Percentiles rank a stretch among this genome's conserved stretches.
Evolutionary conservation across 148 eudicot species (phyloP).

Genomic region (Diospyros kaki): DNA sequence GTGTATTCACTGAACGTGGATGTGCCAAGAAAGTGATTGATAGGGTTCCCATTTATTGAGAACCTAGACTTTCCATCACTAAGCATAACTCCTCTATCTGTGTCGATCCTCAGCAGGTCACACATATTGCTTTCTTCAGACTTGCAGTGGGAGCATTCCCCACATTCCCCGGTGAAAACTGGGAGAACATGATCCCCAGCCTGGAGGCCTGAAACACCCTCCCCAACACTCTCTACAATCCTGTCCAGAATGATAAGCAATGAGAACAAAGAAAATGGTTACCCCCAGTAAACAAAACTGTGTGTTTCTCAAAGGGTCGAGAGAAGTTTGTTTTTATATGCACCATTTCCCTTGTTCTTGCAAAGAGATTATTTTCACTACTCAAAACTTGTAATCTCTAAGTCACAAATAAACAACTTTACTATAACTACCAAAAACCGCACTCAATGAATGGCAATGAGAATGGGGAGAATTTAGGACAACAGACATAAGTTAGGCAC

Average conservation of each 20-base stretch:
- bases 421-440: too few species aligned
- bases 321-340: neutral
- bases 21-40: constrained; percentile 40
- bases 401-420: too few species aligned
- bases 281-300: neutral
- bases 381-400: too few species aligned
- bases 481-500: neutral
- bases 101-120: constrained; percentile 33
- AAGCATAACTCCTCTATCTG: constrained; percentile 36
- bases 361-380: neutral
- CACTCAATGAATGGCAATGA: too few species aligned
- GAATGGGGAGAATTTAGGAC: neutral
- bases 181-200: constrained; percentile 50
- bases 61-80: constrained; percentile 39
- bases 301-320: neutral
- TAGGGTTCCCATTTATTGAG: constrained; percentile 29
- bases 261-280: neutral
- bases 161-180: constrained; percentile 45
- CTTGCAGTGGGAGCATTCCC: constrained; percentile 39
- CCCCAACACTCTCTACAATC: constrained; percentile 37
- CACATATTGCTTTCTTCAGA: constrained; percentile 48
- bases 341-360: neutral
- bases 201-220: constrained; percentile 33
- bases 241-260: constrained; percentile 11
- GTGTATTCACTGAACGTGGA: constrained; percentile 38